Percentiles rank a stretch among this genome's conserved stretches.
Conservation (phyloP, 805 yeast species). For the Candida boleticola region DNA sequence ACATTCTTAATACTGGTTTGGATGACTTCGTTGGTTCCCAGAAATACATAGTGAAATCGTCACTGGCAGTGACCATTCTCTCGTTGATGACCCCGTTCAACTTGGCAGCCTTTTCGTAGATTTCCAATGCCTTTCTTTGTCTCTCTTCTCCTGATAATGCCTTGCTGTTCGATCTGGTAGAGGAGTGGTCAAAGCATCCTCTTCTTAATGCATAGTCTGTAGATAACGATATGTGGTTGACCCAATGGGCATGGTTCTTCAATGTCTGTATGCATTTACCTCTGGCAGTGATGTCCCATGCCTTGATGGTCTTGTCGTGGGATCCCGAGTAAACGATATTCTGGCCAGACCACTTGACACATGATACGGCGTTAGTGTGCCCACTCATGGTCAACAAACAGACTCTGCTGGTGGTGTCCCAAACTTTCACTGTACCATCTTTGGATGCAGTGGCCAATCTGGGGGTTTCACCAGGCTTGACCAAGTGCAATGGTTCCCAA, state of each 20-base stretch:
- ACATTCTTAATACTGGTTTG: conserved; percentile 90
- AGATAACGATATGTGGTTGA: conserved; percentile 86
- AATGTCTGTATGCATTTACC: conserved; percentile 80
- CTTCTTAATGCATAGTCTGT: conserved; percentile 85
- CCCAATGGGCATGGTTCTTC: conserved; percentile 96
- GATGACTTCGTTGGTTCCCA: conserved; percentile 86
- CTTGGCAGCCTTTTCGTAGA: conserved; percentile 62
- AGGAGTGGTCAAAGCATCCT: conserved; percentile 80
- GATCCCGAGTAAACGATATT: conserved; percentile 84
- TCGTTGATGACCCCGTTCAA: conserved; percentile 59
- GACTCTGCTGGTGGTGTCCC: conserved; percentile 77
- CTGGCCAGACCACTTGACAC: conserved; percentile 96
- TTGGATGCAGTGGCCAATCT: conserved; percentile 85
- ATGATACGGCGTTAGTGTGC: conserved; percentile 84
- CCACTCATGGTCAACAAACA: conserved; percentile 76
- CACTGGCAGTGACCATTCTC: conserved; percentile 90
- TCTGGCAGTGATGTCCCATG: conserved; percentile 76
- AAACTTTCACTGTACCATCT: conserved; percentile 83
- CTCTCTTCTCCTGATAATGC: conserved; percentile 24
- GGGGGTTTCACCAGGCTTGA: conserved; percentile 60
- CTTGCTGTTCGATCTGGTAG: conserved; percentile 37
- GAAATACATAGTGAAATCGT: conserved; percentile 95
- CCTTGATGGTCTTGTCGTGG: conserved; percentile 90
- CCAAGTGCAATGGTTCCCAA: conserved; percentile 93
- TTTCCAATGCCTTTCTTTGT: conserved; percentile 51